phyloP scores from a whole-genome alignment of 163 green algal species.

The Prototheca wickerhamii region DNA sequence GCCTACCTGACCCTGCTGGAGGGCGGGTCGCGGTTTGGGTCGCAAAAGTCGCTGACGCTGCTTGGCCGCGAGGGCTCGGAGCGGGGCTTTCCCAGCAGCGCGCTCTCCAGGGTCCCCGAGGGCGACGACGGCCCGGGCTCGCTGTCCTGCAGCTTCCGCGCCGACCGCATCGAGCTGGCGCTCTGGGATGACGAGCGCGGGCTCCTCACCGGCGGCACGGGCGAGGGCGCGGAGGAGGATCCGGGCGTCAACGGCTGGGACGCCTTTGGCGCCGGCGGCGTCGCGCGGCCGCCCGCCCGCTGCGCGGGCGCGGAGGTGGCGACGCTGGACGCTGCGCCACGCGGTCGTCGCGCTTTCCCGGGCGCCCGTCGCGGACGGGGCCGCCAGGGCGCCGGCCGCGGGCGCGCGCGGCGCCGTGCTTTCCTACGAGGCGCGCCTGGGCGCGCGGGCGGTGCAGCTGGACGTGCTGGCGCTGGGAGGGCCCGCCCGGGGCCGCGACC shows the following conservation, averaged over 20 bases:
- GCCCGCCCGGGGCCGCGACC: neutral
- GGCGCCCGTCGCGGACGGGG: neutral
- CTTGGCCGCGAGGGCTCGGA: too few species aligned
- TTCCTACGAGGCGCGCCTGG: constrained; percentile 15
- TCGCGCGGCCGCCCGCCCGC: neutral
- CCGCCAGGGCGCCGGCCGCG: neutral
- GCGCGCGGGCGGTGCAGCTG: neutral
- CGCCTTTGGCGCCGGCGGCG: neutral
- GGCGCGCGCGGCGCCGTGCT: constrained; percentile 11
- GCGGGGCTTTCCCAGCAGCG: too few species aligned
- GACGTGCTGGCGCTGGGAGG: neutral
- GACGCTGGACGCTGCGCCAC: neutral
- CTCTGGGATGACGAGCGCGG: constrained; percentile 41
- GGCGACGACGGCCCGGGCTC: neutral
- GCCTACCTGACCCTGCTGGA: too few species aligned
- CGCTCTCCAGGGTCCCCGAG: too few species aligned
- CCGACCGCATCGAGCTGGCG: constrained; percentile 23
- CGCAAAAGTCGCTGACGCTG: too few species aligned
- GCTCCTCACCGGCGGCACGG: too few species aligned
- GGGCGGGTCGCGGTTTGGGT: too few species aligned
- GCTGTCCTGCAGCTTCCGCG: constrained; percentile 2
- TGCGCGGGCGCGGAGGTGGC: neutral
- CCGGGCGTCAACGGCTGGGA: too few species aligned
- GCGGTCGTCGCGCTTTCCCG: neutral
- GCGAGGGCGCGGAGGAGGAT: neutral